These are phyloP conservation scores for Chytridium lagenaria DNA, from an alignment of 371 early-diverging fungal species.

Conservation along the genomic window DNA sequence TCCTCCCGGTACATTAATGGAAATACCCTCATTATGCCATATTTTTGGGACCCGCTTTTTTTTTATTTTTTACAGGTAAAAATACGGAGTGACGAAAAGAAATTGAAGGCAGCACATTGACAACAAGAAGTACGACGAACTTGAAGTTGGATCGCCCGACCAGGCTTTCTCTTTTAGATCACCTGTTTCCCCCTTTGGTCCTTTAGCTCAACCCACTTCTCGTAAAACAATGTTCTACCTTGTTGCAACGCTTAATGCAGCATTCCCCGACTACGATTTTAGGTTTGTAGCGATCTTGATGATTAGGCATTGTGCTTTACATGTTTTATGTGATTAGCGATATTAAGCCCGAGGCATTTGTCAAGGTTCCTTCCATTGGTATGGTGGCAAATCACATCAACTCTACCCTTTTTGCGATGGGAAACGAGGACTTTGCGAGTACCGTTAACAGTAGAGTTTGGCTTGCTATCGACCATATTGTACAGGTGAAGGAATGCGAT, in stretches of 20 bases:
- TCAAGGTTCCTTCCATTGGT: conserved; percentile 72
- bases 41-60: too few relatives aligned
- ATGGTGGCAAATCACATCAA: conserved; percentile 83
- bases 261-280: conserved; percentile 95
- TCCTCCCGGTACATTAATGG: too few relatives aligned
- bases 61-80: conserved; percentile 67
- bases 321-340: conserved; percentile 59
- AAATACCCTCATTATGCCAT: too few relatives aligned
- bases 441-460: conserved; percentile 64
- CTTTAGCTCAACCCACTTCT: conserved; percentile 68
- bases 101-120: conserved; percentile 84
- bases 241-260: conserved; percentile 89
- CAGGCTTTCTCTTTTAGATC: conserved; percentile 36
- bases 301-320: neutral
- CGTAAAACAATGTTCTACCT: conserved; percentile 88
- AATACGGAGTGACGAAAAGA: conserved; percentile 88
- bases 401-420: conserved; percentile 82
- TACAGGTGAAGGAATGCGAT: conserved; percentile 80
- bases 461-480: conserved; percentile 83
- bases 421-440: conserved; percentile 62
- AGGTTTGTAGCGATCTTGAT: conserved; percentile 50
- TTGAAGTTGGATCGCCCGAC: conserved; percentile 26
- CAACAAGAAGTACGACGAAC: conserved; percentile 71
- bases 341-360: conserved; percentile 85
- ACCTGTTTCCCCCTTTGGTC: conserved; percentile 84